Base-by-base conservation (phyloP, 2,329 filamentous ascomycete genomes). In the Colletotrichum phormii region DNA sequence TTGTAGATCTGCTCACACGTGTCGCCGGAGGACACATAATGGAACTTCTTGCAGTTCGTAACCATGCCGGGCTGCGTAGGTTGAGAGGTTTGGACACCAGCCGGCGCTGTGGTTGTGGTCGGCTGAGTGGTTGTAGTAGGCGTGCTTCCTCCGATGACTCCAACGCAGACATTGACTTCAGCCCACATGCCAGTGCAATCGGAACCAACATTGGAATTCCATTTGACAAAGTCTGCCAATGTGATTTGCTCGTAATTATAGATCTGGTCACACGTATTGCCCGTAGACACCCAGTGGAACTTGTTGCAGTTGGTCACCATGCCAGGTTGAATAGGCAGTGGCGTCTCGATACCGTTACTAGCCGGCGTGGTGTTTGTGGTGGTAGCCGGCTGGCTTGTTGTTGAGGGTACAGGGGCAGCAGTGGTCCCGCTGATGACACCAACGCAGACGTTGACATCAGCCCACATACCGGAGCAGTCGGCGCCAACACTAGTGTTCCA, bases 221-320 rank as follows among this genome's bases (percentile, higher is more conserved):
- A 77, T 24, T 35, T 60, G 5, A 15, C 74, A 33, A 82, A 77
- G 13, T 80, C 61, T 5, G 74, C 61, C 6, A 78, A 46, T 13
- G 12, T 37, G 12, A 81, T 78, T 8, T 74, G 69, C 2, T 78
- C 71, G 37, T 42, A 13, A 12, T 15, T 42, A 6, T 15, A 15
- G 37, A 42, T 15, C 37, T 42, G 15, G 37, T 15, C 15, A 15
- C 37, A 42, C 13, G 37, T 42, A 6, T 15, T 15, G 0, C 37
- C 37, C 1, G 37, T 15, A 13, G 37, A 13, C 5, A 42, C 37
- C 6, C 15, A 42, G 37, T 42, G 15, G 13, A 42, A 42, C 13
- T 42, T 42, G 37, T 42, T 42, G 37, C 37, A 42, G 13, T 42
- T 42, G 37, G 37, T 15, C 37, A 42, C 37, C 37, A 42, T 42